Evolutionary conservation across 2,329 filamentous ascomycete species (phyloP), one percentile per base, ranked within the genome.

Genomic region (Cadophora sp.): DNA sequence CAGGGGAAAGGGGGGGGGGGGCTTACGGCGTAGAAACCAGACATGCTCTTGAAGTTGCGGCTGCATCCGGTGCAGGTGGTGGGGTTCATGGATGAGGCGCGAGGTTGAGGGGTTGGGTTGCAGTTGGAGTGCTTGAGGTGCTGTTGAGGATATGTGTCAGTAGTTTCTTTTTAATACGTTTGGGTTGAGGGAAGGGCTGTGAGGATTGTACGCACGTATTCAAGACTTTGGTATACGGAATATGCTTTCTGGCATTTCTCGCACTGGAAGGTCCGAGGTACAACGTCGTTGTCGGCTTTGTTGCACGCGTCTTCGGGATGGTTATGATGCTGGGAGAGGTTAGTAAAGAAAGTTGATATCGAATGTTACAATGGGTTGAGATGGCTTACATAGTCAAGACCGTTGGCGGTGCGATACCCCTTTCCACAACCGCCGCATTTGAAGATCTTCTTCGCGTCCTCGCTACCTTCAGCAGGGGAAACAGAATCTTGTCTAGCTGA

Each of bases 1-100:
- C n/a, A 56, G 5, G 69, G 68, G 2, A 66, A 18, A 27, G 47
- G 61, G 51, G 65, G 66, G 36, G 70, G 68, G 6, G 41, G 36
- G 36, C 47, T 50, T 16, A 50, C 47, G 22, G 9, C 24, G 24
- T 43, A 43, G 24, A 50, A 50, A 1, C 4, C 47, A 16, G 16
- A 50, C 47, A 24, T 50, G 22, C 27, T 50, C 47, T 50, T 50
- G 47, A 50, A 50, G 8, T 14, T 50, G 1, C 47, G 47, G 22
- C 24, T 27, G 11, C 47, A 50, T 11, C 13, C 3, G 16, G 20
- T 18, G 60, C 39, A 18, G 5, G n/a, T 43, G 13, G 18, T 14
- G 30, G 18, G 20, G 24, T 14, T 56, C 27, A 20, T 56, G 16
- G 53, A 56, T 11, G 53, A 33, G 3, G 53, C 27, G 6, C 20